phyloP scores from a whole-genome alignment of 2,329 filamentous ascomycete genomes.

The Rosellinia necatrix region DNA sequence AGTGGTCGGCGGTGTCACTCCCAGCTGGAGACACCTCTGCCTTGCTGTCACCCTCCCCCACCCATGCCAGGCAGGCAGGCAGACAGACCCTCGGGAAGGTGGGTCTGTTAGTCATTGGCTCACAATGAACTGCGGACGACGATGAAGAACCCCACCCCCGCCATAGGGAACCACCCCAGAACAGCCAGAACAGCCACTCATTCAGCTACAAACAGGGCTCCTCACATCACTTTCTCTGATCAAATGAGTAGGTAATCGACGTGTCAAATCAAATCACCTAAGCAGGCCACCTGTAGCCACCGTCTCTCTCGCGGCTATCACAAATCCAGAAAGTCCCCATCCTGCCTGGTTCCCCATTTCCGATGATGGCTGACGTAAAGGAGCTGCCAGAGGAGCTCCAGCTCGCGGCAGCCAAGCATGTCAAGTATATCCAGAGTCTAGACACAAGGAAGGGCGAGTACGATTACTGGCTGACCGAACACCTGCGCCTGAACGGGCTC shows the following conservation, averaged over 20 bases:
- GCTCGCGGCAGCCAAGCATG: slow-evolving; percentile 66
- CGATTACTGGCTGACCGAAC: slow-evolving; percentile 97
- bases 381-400: slow-evolving; percentile 48
- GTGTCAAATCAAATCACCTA: not conserved
- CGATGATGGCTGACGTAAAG: slow-evolving; percentile 43
- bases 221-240: not conserved
- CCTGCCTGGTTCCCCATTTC: not conserved
- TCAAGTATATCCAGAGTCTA: slow-evolving; percentile 90
- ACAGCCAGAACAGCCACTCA: too few species aligned
- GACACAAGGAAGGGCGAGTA: slow-evolving; percentile 92
- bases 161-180: not conserved
- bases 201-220: not conserved
- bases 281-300: not conserved
- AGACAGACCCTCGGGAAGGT: too few species aligned
- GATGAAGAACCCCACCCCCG: slow-evolving; percentile 2
- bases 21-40: too few species aligned
- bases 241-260: too few species aligned
- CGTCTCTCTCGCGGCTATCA: too few species aligned
- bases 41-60: too few species aligned
- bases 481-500: slow-evolving; percentile 90
- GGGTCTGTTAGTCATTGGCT: too few species aligned
- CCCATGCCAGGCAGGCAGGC: too few species aligned
- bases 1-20: too few species aligned
- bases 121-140: too few species aligned
- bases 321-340: not conserved